Base-by-base conservation (phyloP, 192 early-diverging fungal genomes). In the Coemansia sp. region DNA sequence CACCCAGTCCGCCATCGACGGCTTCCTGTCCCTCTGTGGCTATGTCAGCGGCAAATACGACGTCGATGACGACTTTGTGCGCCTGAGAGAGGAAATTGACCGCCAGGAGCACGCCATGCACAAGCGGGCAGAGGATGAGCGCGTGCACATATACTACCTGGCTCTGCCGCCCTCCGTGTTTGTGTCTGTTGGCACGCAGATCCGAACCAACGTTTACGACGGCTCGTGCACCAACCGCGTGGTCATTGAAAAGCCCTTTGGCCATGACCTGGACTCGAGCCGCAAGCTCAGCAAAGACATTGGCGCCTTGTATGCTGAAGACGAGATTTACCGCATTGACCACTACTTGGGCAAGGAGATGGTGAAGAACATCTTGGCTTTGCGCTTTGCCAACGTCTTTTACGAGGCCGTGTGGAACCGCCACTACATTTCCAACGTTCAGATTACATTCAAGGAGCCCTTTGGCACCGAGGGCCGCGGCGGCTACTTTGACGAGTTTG, bases 281-380 rank as follows among this genome's bases (percentile, higher is more conserved):
- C 81, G 86, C 48, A 76, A 83, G 60, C 81, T 98, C 8, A 84
- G 77, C 34, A 53, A 52, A n/a, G 82, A 85, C 3, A 77, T 98
- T 26, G 85, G 86, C 21, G 74, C 80, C 8, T 70, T 90, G 48
- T 98, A 90, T 81, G 69, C 70, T 13, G 95, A 98, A 58, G 82
- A 93, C 21, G 94, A 96, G 88, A 91, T 95, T 46, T 97, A 93
- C 82, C 88, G 95, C 49, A 98, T 98, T 59, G 95, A 98, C 68
- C 95, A 98, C 70, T 98, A 98, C 59, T 85, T 98, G 29, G 95
- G 95, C 55, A 98, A 98, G 71, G 95, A 98, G 65, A 98, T 98
- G 95, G 94, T 98, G 59, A 98, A 98, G 78, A 95, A 95, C 67
- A 74, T 98, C 46, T 89, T 94, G 82, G 86, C 90, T 7, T 59